These are phyloP conservation scores for Alternaria longipes DNA, from an alignment of 2,329 filamentous ascomycete genomes.

Conservation along the genomic window DNA sequence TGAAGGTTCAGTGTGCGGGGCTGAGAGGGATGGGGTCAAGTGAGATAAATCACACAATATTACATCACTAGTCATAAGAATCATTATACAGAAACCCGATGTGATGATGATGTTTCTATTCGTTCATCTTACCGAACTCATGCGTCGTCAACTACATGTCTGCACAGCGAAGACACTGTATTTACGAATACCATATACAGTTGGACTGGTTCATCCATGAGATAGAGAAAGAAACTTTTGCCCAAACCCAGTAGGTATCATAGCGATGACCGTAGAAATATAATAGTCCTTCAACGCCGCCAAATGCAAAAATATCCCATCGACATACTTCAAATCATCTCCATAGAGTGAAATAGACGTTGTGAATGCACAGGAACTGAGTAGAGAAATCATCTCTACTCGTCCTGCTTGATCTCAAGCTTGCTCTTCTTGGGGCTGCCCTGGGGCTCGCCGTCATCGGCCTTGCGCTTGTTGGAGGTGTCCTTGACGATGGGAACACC, in stretches of 20 bases:
- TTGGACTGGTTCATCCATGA: neutral
- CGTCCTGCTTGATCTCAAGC: slow-evolving; percentile 49
- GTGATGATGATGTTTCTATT: neutral
- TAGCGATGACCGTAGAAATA: slow-evolving; percentile 17
- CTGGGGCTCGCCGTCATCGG: slow-evolving; percentile 31
- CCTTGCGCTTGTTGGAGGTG: slow-evolving; percentile 47
- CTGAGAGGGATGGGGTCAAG: neutral
- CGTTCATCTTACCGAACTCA: neutral
- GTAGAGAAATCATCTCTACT: slow-evolving; percentile 19
- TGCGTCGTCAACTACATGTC: neutral
- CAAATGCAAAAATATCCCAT: slow-evolving; percentile 17
- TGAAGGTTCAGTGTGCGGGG: neutral
- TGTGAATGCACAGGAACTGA: neutral
- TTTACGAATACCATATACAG: neutral
- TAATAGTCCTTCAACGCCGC: slow-evolving; percentile 19
- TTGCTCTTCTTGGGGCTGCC: slow-evolving; percentile 45
- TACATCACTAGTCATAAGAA: neutral
- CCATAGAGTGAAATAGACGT: neutral
- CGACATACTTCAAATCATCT: neutral
- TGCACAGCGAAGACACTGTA: neutral
- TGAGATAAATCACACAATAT: no score
- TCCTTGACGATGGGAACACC: slow-evolving; percentile 42
- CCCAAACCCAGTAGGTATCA: slow-evolving; percentile 18
- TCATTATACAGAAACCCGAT: slow-evolving; percentile 1
- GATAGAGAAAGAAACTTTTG: slow-evolving; percentile 17